These are phyloP conservation scores for Eustoma russellianum DNA, from an alignment of 257 asterid genomes.

Conservation along the genomic window DNA sequence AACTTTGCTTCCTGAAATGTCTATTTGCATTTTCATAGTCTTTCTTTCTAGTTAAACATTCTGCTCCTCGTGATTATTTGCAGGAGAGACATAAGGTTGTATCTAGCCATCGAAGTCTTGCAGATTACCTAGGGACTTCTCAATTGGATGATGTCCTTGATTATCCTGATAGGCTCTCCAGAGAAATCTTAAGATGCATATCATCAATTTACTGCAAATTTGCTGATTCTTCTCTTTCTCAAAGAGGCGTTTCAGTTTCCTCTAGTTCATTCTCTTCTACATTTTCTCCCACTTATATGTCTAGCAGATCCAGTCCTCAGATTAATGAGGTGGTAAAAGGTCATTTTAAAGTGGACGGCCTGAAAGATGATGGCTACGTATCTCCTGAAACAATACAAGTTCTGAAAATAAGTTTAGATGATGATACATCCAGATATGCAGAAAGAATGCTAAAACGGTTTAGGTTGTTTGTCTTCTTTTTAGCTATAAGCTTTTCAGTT, in stretches of 20 bases:
- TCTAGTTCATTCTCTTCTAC: conserved; percentile 71
- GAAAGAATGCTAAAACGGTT: conserved; percentile 66
- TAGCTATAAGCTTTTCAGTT: no score
- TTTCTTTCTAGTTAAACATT: not conserved
- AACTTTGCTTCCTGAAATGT: conserved; percentile 2
- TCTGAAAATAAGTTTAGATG: conserved; percentile 49
- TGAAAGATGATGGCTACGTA: conserved; percentile 39
- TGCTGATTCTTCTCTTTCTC: conserved; percentile 31
- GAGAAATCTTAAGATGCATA: conserved; percentile 64
- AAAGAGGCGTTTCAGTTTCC: conserved; percentile 50
- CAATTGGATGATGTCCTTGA: conserved; percentile 28
- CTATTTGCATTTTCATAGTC: not conserved
- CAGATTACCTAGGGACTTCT: conserved; percentile 59
- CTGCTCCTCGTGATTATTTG: conserved; percentile 13
- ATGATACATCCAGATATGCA: conserved; percentile 57
- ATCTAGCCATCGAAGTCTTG: conserved; percentile 51
- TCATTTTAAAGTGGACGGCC: conserved; percentile 26
- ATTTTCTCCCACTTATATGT: conserved; percentile 66
- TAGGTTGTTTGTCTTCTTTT: conserved; percentile 35
- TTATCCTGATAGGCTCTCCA: conserved; percentile 63
- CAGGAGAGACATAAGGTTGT: conserved; percentile 46
- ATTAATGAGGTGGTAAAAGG: conserved; percentile 39
- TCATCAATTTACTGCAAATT: conserved; percentile 76
- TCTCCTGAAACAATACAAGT: conserved; percentile 46
- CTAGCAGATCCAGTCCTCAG: conserved; percentile 78